Evolutionary conservation across 2,329 filamentous ascomycete species (phyloP), one percentile per base, ranked within the genome.

Genomic region (Aciculosporium take): DNA sequence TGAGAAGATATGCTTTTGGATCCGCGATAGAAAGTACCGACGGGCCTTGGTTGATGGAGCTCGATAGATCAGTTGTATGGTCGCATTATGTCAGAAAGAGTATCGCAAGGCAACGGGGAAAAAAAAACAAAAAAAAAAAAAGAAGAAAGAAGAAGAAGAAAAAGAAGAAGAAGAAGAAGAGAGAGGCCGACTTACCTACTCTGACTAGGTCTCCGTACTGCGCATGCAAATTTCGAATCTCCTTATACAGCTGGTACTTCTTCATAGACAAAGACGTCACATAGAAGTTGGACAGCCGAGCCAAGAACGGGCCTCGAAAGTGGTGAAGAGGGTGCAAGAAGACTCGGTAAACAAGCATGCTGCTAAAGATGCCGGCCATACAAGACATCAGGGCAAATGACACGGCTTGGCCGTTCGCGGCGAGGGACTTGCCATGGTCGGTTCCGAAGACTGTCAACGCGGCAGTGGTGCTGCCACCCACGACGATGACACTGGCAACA

Each of bases 101-200:
- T 12, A 25, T 6, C 3, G 13, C 18, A 40, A 32, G n/a, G n/a
- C n/a, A n/a, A n/a, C n/a, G n/a, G n/a, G n/a, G n/a, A n/a, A n/a
- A n/a, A n/a, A n/a, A n/a, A n/a, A n/a, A n/a, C n/a, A n/a, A n/a
- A n/a, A n/a, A n/a, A n/a, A n/a, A n/a, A n/a, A n/a, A n/a, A n/a
- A n/a, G n/a, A n/a, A n/a, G n/a, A n/a, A n/a, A n/a, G n/a, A n/a
- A n/a, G n/a, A n/a, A n/a, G n/a, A n/a, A n/a, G n/a, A n/a, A n/a
- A n/a, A n/a, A n/a, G n/a, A n/a, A n/a, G n/a, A n/a, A n/a, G n/a
- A n/a, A n/a, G n/a, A n/a, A n/a, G n/a, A n/a, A n/a, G n/a, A n/a
- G n/a, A n/a, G n/a, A n/a, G n/a, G n/a, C n/a, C n/a, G n/a, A 30
- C 37, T 40, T 21, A 40, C 43, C 43, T 7, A 45, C 31, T 8